Base-by-base conservation (phyloP, 257 asterid species). In the Cruciata laevipes region DNA sequence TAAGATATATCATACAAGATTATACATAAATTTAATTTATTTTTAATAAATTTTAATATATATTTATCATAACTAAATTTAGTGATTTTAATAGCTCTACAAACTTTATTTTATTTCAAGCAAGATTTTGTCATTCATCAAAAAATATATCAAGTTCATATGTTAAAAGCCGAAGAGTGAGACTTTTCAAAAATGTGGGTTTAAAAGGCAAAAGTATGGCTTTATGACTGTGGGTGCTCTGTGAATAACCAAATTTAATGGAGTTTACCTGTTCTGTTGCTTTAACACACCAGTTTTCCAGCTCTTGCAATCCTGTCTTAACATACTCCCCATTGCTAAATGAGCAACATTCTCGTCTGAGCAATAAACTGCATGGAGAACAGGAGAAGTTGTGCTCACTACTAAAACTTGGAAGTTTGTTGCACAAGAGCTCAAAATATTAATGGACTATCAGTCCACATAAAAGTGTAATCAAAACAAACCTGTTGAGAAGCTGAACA, bases 401-500 rank as follows among this genome's bases (percentile, higher is more conserved):
- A 61, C 69, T 63, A 62, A 69, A 70, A 49, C 49, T 7, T 33
- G 51, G 27, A 56, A 68, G 49, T 49, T 57, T 76, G 38, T 44
- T 31, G 10, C 6, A 68, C 30, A 68, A 60, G 62, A 65, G 53
- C 61, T 38, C 33, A 20, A 38, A 62, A 61, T 24, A 42, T 40
- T 6, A 2, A 18, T 33, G 52, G 0, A 31, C 14, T 27, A 3
- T 23, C 57, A 51, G 27, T 37, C 7, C 37, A 49, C 72, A 70
- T 76, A 75, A n/a, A n/a, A 27, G 60, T 30, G 59, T 47, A 3
- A 23, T 32, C 25, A 65, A 71, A 68, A 64, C 82, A 49, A 78
- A 82, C 98, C 98, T 91, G 78, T 91, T 91, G 82, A 91, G 86
- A 74, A 91, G 98, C 83, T 91, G 98, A 79, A 85, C 98, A 74